Percentiles rank a stretch among this genome's conserved stretches.
These are phyloP conservation scores for Alisma plantagoaquatica DNA, from an alignment of 106 monocot genomes.

Conservation along the genomic window DNA sequence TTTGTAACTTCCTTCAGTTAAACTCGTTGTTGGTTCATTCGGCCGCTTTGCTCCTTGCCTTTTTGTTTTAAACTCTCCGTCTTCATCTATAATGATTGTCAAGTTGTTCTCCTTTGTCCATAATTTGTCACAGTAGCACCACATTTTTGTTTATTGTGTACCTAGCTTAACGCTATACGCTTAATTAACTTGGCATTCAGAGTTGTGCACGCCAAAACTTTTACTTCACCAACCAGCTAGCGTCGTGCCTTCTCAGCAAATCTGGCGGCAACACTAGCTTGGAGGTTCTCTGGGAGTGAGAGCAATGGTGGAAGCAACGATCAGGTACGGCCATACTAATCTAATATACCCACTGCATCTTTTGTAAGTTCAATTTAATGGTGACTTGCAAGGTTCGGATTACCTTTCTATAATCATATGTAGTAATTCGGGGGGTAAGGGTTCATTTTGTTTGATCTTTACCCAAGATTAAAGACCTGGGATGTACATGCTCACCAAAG, in stretches of 20 bases:
- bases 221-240: no score
- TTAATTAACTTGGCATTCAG: no score
- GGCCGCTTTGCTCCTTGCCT: no score
- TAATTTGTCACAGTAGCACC: background rate
- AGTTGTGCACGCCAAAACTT: no score
- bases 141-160: background rate
- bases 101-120: background rate
- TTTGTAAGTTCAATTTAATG: no score
- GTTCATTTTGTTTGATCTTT: background rate
- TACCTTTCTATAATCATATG: background rate
- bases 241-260: no score
- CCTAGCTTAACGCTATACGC: no score
- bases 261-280: slow-evolving; percentile 67
- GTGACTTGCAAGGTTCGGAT: slow-evolving; percentile 40
- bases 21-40: no score
- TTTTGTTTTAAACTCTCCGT: background rate
- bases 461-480: background rate
- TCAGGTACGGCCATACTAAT: no score
- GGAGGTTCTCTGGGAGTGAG: slow-evolving; percentile 59
- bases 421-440: background rate
- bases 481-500: background rate
- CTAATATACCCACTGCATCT: no score
- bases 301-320: slow-evolving; percentile 43
- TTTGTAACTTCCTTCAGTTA: no score
- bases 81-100: background rate